Evolutionary conservation across 371 early-diverging fungal genomes (phyloP).

Genomic region (Dichotomocladium elegans): DNA sequence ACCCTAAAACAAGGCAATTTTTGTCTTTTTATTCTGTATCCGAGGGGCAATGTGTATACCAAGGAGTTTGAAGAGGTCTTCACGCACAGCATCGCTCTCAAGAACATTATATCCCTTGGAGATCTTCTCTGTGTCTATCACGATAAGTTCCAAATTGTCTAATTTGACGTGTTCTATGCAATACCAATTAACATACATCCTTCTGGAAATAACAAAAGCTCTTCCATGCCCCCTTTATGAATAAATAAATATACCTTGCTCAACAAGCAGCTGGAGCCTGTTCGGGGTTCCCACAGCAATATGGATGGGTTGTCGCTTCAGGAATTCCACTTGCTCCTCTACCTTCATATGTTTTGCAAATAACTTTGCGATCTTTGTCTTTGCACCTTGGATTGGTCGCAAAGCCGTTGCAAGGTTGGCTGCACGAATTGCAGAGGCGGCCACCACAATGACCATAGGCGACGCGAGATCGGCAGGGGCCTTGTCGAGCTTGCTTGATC

Average conservation of each 20-base stretch:
- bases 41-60: constrained; percentile 27
- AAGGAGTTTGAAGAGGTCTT: constrained; percentile 59
- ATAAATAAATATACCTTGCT: constrained; percentile 31
- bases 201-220: background rate
- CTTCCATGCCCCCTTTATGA: background rate
- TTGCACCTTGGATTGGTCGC: constrained; percentile 32
- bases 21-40: constrained; percentile 30
- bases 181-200: too few species aligned
- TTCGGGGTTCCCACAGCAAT: constrained; percentile 84
- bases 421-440: constrained; percentile 73
- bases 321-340: constrained; percentile 61
- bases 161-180: constrained; percentile 56
- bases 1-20: constrained; percentile 39
- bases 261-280: constrained; percentile 66
- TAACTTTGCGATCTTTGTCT: constrained; percentile 70
- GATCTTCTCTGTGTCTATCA: constrained; percentile 73
- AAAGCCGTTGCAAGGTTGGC: constrained; percentile 54
- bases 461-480: constrained; percentile 50
- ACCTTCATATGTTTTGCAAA: constrained; percentile 87
- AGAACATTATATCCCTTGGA: constrained; percentile 75
- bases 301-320: constrained; percentile 59
- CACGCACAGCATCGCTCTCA: constrained; percentile 69
- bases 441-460: constrained; percentile 68
- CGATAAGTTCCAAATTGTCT: constrained; percentile 62
- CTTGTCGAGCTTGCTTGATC: constrained; percentile 48